These are phyloP conservation scores for Colletotrichum orchidophilum DNA, from an alignment of 2,329 filamentous ascomycete species.

Conservation along the genomic window DNA sequence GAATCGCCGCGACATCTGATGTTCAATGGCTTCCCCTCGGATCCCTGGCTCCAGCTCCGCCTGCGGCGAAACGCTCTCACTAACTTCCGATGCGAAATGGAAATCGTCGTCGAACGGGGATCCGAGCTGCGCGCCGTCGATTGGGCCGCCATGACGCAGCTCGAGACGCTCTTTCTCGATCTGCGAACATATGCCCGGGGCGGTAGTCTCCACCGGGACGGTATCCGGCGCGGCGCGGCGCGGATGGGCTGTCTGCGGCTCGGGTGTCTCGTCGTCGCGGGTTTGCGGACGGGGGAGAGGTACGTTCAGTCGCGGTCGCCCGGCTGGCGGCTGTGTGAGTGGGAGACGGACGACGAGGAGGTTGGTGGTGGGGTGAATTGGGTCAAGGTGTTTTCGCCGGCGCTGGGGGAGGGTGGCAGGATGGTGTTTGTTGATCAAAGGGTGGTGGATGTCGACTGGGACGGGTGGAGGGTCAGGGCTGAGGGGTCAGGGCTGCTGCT, in stretches of 20 bases:
- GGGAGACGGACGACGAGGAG: constrained; percentile 15
- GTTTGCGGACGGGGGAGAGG: background rate
- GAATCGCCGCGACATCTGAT: constrained; percentile 10
- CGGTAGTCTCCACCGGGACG: background rate
- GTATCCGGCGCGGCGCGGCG: constrained; percentile 12
- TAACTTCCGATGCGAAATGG: background rate
- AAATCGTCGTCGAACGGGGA: constrained; percentile 5
- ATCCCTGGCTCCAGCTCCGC: constrained; percentile 8
- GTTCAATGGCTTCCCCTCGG: constrained; percentile 15
- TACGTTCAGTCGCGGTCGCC: background rate
- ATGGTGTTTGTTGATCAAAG: constrained; percentile 27
- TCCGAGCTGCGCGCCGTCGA: background rate
- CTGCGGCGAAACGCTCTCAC: constrained; percentile 5
- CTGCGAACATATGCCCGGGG: constrained; percentile 11
- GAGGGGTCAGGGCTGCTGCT: background rate
- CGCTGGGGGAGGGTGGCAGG: constrained; percentile 18
- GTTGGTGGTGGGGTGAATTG: constrained; percentile 21
- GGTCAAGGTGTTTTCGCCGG: constrained; percentile 27
- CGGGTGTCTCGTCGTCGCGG: constrained; percentile 15
- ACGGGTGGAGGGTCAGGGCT: constrained; percentile 14
- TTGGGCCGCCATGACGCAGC: constrained; percentile 17
- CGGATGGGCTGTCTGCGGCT: constrained; percentile 24
- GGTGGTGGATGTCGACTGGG: constrained; percentile 12
- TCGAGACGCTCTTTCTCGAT: constrained; percentile 29
- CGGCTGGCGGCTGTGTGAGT: background rate